Conservation (phyloP, 1,284 basidiomycete species). For the Sparassis latifolia region DNA sequence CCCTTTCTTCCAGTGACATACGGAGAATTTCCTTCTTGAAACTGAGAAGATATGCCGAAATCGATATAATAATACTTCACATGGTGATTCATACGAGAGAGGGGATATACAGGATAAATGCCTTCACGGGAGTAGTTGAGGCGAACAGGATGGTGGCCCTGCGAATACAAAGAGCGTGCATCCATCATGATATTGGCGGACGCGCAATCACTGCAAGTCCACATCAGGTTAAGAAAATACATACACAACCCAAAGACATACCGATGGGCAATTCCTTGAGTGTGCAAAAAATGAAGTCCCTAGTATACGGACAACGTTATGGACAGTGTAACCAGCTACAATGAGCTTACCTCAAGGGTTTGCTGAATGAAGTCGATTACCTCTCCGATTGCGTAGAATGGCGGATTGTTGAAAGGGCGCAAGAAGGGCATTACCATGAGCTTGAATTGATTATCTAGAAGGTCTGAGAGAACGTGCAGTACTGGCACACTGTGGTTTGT, state of each 20-base stretch:
- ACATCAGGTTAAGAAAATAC: neutral
- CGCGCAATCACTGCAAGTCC: constrained; percentile 14
- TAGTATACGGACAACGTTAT: neutral
- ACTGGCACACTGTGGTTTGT: constrained; percentile 28
- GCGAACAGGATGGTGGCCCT: constrained; percentile 18
- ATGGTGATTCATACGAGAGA: constrained; percentile 2
- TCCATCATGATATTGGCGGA: constrained; percentile 24
- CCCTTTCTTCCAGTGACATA: constrained; percentile 12
- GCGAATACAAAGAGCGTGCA: constrained; percentile 15
- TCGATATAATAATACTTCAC: constrained; percentile 22
- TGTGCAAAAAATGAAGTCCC: constrained; percentile 20
- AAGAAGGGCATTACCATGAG: constrained; percentile 28
- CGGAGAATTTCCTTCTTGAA: constrained; percentile 4
- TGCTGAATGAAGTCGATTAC: constrained; percentile 23
- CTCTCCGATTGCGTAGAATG: constrained; percentile 17
- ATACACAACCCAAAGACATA: neutral
- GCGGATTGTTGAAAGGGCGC: constrained; percentile 14
- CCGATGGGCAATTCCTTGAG: constrained; percentile 19
- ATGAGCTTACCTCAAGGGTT: constrained; percentile 17
- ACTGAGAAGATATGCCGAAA: constrained; percentile 17
- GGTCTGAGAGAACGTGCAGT: constrained; percentile 22
- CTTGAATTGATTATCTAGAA: constrained; percentile 6
- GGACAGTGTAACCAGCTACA: neutral
- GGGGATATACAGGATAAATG: neutral
- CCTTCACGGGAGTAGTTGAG: constrained; percentile 6